These are phyloP conservation scores for Penicillium herquei DNA, from an alignment of 495 filamentous ascomycete genomes.

Conservation along the genomic window DNA sequence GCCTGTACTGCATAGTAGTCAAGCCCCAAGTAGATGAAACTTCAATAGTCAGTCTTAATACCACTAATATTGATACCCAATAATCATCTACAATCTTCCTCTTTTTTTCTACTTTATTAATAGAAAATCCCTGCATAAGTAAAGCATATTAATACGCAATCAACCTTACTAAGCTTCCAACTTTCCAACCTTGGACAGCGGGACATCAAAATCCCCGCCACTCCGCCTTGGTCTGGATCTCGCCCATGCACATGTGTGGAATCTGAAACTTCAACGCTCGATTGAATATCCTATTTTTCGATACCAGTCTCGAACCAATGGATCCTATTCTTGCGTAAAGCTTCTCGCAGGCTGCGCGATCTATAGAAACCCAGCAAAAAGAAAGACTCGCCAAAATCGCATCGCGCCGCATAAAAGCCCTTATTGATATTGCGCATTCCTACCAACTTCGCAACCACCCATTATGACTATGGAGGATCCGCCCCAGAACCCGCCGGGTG, in stretches of 20 bases:
- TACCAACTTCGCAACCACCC: not conserved
- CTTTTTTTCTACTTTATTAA: no score
- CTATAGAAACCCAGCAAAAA: not conserved
- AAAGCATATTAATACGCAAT: no score
- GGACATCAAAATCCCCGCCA: constrained; percentile 2
- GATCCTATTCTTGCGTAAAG: not conserved
- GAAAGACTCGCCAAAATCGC: constrained; percentile 1
- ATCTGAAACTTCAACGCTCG: not conserved
- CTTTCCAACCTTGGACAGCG: constrained; percentile 1
- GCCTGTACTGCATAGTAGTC: no score
- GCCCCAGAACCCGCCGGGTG: not conserved
- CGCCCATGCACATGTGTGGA: not conserved
- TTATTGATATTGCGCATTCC: not conserved
- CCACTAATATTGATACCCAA: no score
- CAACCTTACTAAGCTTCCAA: not conserved
- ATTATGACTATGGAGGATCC: constrained; percentile 22
- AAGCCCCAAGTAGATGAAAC: no score
- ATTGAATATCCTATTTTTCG: not conserved
- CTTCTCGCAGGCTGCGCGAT: not conserved
- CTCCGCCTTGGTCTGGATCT: not conserved
- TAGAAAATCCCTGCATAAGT: no score
- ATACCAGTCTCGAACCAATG: not conserved
- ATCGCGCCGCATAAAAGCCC: not conserved
- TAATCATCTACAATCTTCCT: no score
- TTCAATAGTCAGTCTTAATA: no score